Evolutionary conservation across 495 filamentous ascomycete species (phyloP), one percentile per base, ranked within the genome.

Genomic region (Lindgomyces ingoldianus): DNA sequence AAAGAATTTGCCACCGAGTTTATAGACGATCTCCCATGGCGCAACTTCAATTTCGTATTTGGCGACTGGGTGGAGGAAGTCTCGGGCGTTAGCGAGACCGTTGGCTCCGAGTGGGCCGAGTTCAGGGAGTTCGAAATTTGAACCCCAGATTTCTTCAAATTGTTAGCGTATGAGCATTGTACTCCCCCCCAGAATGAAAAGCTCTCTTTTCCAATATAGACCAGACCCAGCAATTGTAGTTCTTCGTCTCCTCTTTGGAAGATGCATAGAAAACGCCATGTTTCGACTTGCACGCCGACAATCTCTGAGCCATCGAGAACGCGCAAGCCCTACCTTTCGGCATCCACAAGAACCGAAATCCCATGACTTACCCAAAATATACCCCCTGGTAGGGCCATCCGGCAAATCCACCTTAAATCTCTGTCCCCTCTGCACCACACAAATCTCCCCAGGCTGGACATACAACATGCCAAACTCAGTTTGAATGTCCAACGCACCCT

Each of bases 1-100:
- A 67, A 81, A 83, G 65, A 81, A 77, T 62, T 77, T 79, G 18
- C 79, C 79, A n/a, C 76, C 78, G 45, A 83, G 76, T 68, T 82
- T 82, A 57, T 81, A 81, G 12, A 80, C 64, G 47, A 81, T 76
- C 56, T 79, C 76, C 80, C 80, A 83, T 0, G 72, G 71, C 50
- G 75, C 76, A 25, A 74, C 65, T 6, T 69, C 62, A 42, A 78
- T 74, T 30, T 80, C 77, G 62, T 81, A 81, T 27, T 62, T 63
- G 18, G 79, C 80, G 9, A 72, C 68, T 0, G 81, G 80, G 42
- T 72, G 70, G 48, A 80, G 72, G 66, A 82, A 82, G 65, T 83
- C 81, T 0, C 81, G 74, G 6, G 76, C 71, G 69, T 83, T 81
- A 4, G 81, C 81, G 9, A 83, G 68, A 1, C 80, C 79, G 65